These are phyloP conservation scores for Penicillium thymicola DNA, from an alignment of 2,329 filamentous ascomycete genomes.

Conservation along the genomic window DNA sequence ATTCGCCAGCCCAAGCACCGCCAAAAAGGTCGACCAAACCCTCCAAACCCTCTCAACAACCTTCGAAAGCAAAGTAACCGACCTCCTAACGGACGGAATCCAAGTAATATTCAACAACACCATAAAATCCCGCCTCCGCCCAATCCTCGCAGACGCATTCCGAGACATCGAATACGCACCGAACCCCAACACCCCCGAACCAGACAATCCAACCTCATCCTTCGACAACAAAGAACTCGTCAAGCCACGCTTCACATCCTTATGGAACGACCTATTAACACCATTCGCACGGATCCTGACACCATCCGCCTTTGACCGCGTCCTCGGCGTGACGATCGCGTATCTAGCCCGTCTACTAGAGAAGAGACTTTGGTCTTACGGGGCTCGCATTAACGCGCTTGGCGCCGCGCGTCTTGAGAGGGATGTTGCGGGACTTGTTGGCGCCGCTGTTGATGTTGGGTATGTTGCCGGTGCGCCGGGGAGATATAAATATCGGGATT, in stretches of 20 bases:
- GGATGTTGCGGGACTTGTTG: constrained; percentile 73
- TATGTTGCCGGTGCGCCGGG: constrained; percentile 31
- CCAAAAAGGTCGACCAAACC: constrained; percentile 63
- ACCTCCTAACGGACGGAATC: constrained; percentile 79
- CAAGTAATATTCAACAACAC: constrained; percentile 85
- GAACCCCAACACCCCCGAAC: constrained; percentile 49
- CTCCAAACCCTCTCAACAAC: constrained; percentile 66
- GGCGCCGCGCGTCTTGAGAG: constrained; percentile 81
- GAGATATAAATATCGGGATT: constrained; percentile 73
- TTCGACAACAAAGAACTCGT: constrained; percentile 61
- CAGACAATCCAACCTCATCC: constrained; percentile 37
- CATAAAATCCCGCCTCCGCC: constrained; percentile 77
- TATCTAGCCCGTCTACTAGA: constrained; percentile 78
- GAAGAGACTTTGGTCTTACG: constrained; percentile 79
- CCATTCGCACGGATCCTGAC: constrained; percentile 85
- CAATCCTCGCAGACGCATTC: constrained; percentile 83
- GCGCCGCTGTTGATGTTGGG: constrained; percentile 41
- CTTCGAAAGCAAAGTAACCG: constrained; percentile 74
- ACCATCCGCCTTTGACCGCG: constrained; percentile 67
- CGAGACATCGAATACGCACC: constrained; percentile 84
- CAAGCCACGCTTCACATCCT: constrained; percentile 72
- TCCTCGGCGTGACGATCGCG: constrained; percentile 69
- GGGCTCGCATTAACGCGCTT: constrained; percentile 73
- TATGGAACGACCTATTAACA: constrained; percentile 81
- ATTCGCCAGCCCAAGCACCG: constrained; percentile 79